Percentiles rank a stretch among this genome's conserved stretches.
Evolutionary conservation across 2,329 filamentous ascomycete genomes (phyloP).

Genomic region (Arthrobotrys sphaeroides): DNA sequence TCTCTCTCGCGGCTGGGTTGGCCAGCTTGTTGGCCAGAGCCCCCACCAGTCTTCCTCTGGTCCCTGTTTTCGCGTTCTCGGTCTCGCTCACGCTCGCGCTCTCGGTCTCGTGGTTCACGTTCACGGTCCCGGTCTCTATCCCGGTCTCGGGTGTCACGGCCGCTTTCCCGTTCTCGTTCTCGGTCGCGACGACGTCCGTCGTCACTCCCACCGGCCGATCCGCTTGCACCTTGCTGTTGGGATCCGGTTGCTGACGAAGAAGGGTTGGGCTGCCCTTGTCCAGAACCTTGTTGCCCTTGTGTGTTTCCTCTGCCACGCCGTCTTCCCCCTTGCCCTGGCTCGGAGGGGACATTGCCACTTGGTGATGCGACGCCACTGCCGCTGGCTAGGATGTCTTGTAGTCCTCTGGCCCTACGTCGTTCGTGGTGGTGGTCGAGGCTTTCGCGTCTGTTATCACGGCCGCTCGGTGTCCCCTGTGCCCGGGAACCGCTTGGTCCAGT

Average conservation of each 20-base stretch:
- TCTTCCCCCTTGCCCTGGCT: conserved; percentile 50
- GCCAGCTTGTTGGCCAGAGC: neutral
- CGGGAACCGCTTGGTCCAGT: conserved; percentile 55
- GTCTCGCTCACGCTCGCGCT: conserved; percentile 40
- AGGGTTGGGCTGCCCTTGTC: conserved; percentile 13
- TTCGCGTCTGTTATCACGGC: conserved; percentile 40
- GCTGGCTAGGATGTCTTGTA: conserved; percentile 55
- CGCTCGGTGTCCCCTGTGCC: conserved; percentile 16
- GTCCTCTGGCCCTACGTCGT: conserved; percentile 55
- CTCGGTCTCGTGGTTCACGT: conserved; percentile 17
- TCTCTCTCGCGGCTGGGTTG: neutral
- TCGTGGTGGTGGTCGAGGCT: conserved; percentile 56
- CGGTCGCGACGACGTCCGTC: conserved; percentile 53
- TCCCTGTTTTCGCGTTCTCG: conserved; percentile 26
- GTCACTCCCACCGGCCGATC: conserved; percentile 48
- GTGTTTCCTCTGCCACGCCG: conserved; percentile 53
- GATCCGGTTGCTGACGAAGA: conserved; percentile 1
- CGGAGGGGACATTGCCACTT: conserved; percentile 45
- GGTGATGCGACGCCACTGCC: conserved; percentile 53
- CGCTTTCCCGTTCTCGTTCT: conserved; percentile 55
- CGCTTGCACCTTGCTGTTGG: conserved; percentile 26
- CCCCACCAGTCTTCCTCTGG: conserved; percentile 13
- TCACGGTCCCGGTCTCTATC: conserved; percentile 39
- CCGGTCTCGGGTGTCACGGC: conserved; percentile 46
- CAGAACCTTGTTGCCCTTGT: conserved; percentile 20